Evolutionary conservation across 225 moss, liverwort and hornwort genomes (phyloP).

Genomic region (Neckera pumila): DNA sequence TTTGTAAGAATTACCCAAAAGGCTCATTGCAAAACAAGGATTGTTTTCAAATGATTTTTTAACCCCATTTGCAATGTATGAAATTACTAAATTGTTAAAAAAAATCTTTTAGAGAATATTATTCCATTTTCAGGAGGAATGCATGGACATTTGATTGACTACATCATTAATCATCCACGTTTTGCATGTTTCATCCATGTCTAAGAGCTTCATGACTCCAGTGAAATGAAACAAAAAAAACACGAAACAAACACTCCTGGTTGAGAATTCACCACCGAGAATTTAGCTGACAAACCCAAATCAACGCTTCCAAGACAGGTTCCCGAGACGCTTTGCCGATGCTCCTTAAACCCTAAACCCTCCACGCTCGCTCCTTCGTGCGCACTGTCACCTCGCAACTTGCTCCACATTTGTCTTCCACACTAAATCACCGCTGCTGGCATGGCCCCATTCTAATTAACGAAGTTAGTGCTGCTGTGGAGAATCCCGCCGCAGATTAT

Average conservation of each 20-base stretch:
- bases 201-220: neutral
- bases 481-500: neutral
- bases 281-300: neutral
- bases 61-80: neutral
- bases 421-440: neutral
- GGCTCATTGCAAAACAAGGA: rapidly evolving
- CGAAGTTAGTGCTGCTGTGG: neutral
- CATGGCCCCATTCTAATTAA: neutral
- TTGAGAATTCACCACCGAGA: neutral
- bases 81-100: neutral
- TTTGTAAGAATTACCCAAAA: neutral
- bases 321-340: neutral
- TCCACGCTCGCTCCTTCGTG: neutral
- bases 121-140: neutral
- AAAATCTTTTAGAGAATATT: rapidly evolving
- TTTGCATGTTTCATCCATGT: neutral
- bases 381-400: neutral
- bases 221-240: too few relatives aligned
- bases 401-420: neutral
- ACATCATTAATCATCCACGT: neutral
- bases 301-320: neutral
- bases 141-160: neutral
- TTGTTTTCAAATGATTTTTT: rapidly evolving
- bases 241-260: neutral
- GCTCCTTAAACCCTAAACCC: neutral